These are phyloP conservation scores for Melanopsichium pennsylvanicum DNA, from an alignment of 1,284 basidiomycete genomes.

Conservation along the genomic window DNA sequence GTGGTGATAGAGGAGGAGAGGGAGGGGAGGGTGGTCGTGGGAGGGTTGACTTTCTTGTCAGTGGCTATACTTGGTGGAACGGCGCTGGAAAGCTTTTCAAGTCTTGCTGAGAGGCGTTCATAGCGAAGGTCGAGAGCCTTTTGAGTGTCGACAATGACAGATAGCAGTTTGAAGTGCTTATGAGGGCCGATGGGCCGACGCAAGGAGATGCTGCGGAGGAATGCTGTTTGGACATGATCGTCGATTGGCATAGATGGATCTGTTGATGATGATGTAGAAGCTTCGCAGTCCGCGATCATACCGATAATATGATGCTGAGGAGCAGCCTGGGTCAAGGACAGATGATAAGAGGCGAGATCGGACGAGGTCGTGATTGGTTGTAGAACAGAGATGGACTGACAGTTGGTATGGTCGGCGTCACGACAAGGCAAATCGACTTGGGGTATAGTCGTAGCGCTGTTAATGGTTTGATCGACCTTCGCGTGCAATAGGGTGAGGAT, in stretches of 20 bases:
- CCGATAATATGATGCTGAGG: background rate
- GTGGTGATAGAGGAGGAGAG: too few relatives aligned
- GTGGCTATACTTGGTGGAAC: constrained; percentile 26
- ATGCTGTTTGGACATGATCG: constrained; percentile 46
- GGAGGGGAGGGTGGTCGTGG: too few relatives aligned
- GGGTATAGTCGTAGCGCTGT: too few relatives aligned
- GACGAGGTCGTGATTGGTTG: too few relatives aligned
- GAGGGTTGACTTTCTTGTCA: constrained; percentile 24
- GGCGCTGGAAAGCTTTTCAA: constrained; percentile 35
- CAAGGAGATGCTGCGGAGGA: constrained; percentile 50
- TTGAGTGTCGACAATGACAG: constrained; percentile 44
- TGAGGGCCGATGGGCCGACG: constrained; percentile 56
- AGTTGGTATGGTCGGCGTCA: too few relatives aligned
- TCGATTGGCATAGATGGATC: constrained; percentile 35
- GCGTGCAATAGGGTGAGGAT: too few relatives aligned
- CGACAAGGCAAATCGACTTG: too few relatives aligned
- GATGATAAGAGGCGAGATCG: too few relatives aligned
- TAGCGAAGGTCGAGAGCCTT: constrained; percentile 33
- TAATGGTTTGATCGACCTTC: too few relatives aligned
- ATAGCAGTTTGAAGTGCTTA: constrained; percentile 57
- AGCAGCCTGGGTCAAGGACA: too few relatives aligned
- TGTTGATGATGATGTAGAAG: constrained; percentile 12
- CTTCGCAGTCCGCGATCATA: constrained; percentile 14
- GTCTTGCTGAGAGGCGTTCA: constrained; percentile 17
- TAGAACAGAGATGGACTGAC: too few relatives aligned